phyloP scores from a whole-genome alignment of 306 rosid genomes.

The Parietaria judaica region DNA sequence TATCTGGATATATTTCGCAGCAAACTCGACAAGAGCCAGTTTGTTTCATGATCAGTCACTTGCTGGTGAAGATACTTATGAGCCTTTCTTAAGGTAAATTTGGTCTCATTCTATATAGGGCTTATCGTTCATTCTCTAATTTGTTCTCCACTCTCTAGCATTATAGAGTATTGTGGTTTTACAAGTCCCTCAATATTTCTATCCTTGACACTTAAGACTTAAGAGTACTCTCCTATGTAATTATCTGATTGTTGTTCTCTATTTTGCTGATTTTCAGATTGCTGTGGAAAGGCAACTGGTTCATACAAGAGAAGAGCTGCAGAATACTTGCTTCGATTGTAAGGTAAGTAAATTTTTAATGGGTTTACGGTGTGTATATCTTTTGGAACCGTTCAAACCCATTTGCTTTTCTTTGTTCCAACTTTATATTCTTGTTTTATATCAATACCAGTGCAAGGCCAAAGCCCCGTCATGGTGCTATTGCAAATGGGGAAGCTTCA shows the following conservation, averaged over 20 bases:
- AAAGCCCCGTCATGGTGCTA: conserved; percentile 42
- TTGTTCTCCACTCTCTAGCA: neutral
- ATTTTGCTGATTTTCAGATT: conserved; percentile 51
- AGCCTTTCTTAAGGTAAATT: conserved; percentile 76
- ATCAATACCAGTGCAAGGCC: conserved; percentile 59
- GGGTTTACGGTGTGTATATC: conserved; percentile 12
- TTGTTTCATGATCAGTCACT: conserved; percentile 77
- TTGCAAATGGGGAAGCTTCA: conserved; percentile 64
- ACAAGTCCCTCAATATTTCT: neutral
- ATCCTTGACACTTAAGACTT: neutral
- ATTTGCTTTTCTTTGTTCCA: neutral
- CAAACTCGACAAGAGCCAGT: conserved; percentile 83
- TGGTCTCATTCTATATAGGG: too few species aligned
- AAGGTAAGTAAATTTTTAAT: conserved; percentile 42
- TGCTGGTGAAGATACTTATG: conserved; percentile 67
- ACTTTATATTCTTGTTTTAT: neutral
- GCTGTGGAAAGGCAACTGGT: conserved; percentile 97
- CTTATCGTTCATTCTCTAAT: neutral
- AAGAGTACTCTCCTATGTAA: neutral
- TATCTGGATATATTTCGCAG: conserved; percentile 32
- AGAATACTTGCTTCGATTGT: conserved; percentile 76
- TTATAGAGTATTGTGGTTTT: neutral
- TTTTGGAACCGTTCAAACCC: conserved; percentile 12
- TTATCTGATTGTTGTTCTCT: neutral
- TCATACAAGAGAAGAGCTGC: conserved; percentile 94